These are phyloP conservation scores for Microascus cirrosus DNA, from an alignment of 2,329 filamentous ascomycete genomes.

Conservation along the genomic window DNA sequence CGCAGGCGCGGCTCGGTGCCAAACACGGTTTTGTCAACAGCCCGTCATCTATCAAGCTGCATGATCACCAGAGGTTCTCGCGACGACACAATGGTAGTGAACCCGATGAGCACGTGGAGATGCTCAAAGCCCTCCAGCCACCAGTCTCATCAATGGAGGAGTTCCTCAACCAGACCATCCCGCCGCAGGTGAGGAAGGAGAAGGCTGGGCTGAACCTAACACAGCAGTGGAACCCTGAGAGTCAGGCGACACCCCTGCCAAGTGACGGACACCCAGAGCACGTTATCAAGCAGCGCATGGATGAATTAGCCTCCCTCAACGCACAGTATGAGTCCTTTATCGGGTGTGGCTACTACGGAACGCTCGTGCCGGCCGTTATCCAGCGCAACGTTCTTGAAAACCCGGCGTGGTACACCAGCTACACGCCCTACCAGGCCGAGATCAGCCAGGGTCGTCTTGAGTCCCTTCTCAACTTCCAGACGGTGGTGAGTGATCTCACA, in stretches of 20 bases:
- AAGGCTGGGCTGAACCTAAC: slow-evolving; percentile 47
- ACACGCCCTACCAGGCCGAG: slow-evolving; percentile 94
- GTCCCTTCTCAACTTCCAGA: slow-evolving; percentile 92
- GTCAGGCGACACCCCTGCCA: slow-evolving; percentile 35
- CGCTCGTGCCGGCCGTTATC: slow-evolving; percentile 80
- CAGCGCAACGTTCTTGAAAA: slow-evolving; percentile 88
- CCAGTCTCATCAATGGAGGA: slow-evolving; percentile 64
- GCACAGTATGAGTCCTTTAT: slow-evolving; percentile 55
- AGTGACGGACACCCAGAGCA: slow-evolving; percentile 47
- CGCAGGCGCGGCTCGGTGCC: background rate
- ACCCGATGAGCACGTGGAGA: slow-evolving; percentile 55
- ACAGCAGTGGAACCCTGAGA: slow-evolving; percentile 49
- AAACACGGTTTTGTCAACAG: background rate
- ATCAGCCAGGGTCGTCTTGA: slow-evolving; percentile 92
- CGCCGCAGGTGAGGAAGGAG: slow-evolving; percentile 54
- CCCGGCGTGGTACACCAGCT: slow-evolving; percentile 95
- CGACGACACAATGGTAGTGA: slow-evolving; percentile 82
- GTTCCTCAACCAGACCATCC: slow-evolving; percentile 77
- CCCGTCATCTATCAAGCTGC: slow-evolving; percentile 5
- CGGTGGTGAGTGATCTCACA: slow-evolving; percentile 82
- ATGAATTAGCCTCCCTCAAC: slow-evolving; percentile 22
- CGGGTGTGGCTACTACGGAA: slow-evolving; percentile 79
- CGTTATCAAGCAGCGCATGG: slow-evolving; percentile 35
- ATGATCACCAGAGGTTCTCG: slow-evolving; percentile 38
- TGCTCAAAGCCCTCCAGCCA: slow-evolving; percentile 72